Evolutionary conservation across 169 alveolate species (phyloP).

Genomic region (Babesia bovis): DNA sequence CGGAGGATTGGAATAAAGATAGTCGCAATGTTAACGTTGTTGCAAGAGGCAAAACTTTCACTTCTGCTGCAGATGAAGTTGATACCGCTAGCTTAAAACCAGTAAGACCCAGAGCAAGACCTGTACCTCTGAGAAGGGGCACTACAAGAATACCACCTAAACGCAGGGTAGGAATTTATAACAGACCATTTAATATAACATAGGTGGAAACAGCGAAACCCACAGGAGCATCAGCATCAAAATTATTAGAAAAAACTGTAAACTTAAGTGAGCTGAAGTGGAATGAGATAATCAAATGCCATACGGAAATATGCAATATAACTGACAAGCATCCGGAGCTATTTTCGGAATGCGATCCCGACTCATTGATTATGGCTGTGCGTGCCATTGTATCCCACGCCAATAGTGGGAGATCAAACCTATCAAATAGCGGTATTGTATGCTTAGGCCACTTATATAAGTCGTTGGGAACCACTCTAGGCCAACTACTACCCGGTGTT

Average conservation of each 20-base stretch:
- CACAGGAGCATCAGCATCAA: slow-evolving; percentile 14
- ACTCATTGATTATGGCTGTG: slow-evolving; percentile 22
- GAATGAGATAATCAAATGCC: slow-evolving; percentile 42
- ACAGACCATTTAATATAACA: background rate
- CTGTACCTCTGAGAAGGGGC: slow-evolving; percentile 60
- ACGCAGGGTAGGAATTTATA: slow-evolving; percentile 3
- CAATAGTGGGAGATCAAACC: slow-evolving; percentile 47
- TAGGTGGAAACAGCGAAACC: slow-evolving; percentile 39
- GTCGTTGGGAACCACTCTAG: background rate
- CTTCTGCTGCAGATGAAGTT: background rate
- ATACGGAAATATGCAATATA: slow-evolving; percentile 38
- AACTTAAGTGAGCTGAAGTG: slow-evolving; percentile 37
- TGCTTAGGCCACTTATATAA: slow-evolving; percentile 55
- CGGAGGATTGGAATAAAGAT: too few relatives aligned
- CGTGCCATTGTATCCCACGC: slow-evolving; percentile 36
- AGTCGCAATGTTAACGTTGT: too few relatives aligned
- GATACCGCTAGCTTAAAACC: background rate
- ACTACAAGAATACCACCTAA: slow-evolving; percentile 18
- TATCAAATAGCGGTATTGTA: slow-evolving; percentile 34
- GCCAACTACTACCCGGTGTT: slow-evolving; percentile 29
- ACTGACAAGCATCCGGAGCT: slow-evolving; percentile 40
- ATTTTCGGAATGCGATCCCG: slow-evolving; percentile 24
- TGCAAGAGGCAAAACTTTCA: background rate
- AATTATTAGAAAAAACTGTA: slow-evolving; percentile 30
- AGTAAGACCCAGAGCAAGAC: slow-evolving; percentile 11